Conservation (phyloP, 140 eudicot species). For the Oenanthe javanica region DNA sequence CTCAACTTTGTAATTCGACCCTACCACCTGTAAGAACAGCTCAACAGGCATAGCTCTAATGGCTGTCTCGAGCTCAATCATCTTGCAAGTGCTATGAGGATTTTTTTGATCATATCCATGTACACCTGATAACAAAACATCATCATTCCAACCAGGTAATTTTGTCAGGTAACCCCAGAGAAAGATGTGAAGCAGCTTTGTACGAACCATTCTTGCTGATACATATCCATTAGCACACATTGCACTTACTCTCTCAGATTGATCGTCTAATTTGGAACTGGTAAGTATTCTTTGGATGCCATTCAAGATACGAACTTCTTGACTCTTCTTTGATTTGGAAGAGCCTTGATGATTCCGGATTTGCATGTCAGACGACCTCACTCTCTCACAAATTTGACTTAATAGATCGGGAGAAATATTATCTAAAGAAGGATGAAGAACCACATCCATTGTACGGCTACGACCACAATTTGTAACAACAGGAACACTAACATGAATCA, state of each 20-base stretch:
- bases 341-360: slow-evolving; percentile 35
- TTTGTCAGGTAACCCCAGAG: slow-evolving; percentile 61
- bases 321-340: slow-evolving; percentile 25
- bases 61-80: slow-evolving; percentile 52
- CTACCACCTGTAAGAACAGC: slow-evolving; percentile 75
- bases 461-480: slow-evolving; percentile 62
- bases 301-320: slow-evolving; percentile 48
- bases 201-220: slow-evolving; percentile 78
- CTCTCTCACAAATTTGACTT: slow-evolving; percentile 53
- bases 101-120: slow-evolving; percentile 41
- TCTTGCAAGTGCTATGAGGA: slow-evolving; percentile 63
- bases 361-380: slow-evolving; percentile 58
- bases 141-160: slow-evolving; percentile 47
- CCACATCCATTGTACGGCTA: slow-evolving; percentile 46
- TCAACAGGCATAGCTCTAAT: slow-evolving; percentile 90
- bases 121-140: slow-evolving; percentile 28
- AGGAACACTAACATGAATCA: slow-evolving; percentile 56
- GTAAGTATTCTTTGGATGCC: slow-evolving; percentile 47
- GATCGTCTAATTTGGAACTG: slow-evolving; percentile 24
- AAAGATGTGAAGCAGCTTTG: slow-evolving; percentile 64
- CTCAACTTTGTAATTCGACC: slow-evolving; percentile 55
- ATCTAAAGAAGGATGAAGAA: slow-evolving; percentile 67
- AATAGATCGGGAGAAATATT: slow-evolving; percentile 38
- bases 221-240: slow-evolving; percentile 89
- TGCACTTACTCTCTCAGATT: slow-evolving; percentile 39